Conservation (phyloP, 257 asterid species). For the Coffea eugenioides region DNA sequence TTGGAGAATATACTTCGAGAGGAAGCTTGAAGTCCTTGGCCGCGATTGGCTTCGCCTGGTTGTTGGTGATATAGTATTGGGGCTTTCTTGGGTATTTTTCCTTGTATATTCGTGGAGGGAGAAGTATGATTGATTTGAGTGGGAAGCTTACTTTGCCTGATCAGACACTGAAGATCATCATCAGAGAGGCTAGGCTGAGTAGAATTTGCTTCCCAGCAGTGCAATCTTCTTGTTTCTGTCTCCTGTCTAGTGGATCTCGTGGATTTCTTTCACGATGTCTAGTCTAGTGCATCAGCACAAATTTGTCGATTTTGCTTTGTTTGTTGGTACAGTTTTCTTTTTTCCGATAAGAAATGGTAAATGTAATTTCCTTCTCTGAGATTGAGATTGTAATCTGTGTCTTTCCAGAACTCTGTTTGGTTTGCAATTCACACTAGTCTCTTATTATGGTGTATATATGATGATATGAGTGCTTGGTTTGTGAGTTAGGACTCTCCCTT, state of each 20-base stretch:
- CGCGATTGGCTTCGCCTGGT: constrained; percentile 82
- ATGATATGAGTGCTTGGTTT: no score
- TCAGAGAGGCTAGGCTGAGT: not conserved
- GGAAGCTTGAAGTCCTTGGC: constrained; percentile 80
- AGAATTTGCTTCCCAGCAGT: not conserved
- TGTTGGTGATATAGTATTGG: constrained; percentile 72
- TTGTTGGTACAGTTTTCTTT: not conserved
- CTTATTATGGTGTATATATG: no score
- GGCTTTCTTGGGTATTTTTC: constrained; percentile 79
- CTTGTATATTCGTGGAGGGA: constrained; percentile 89
- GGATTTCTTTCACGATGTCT: no score
- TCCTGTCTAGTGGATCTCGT: not conserved
- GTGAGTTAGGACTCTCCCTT: no score
- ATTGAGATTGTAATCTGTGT: constrained; percentile 3
- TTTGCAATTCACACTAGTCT: not conserved
- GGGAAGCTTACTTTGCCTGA: not conserved
- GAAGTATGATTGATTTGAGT: constrained; percentile 62
- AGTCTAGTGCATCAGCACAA: not conserved
- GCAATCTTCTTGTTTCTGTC: not conserved
- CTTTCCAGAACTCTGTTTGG: not conserved
- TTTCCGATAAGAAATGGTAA: not conserved
- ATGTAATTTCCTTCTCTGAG: constrained; percentile 2
- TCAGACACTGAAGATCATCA: not conserved
- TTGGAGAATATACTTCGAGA: constrained; percentile 86
- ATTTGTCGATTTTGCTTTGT: constrained; percentile 7